Percentiles rank a stretch among this genome's conserved stretches.
Conservation (phyloP, 768 basidiomycete genomes). For the Pleurotus salmoneostramineus region DNA sequence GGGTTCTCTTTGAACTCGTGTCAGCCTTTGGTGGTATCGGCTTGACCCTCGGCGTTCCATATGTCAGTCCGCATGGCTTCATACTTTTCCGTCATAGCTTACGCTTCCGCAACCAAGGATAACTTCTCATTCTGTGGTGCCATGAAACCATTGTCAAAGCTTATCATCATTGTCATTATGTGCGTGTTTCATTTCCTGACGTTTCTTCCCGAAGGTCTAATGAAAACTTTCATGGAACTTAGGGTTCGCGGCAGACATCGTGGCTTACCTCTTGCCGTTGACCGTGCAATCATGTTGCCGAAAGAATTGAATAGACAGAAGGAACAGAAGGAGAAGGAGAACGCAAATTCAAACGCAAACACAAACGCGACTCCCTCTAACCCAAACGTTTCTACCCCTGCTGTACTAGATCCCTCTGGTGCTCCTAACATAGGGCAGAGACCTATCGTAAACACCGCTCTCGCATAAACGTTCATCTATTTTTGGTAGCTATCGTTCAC, state of each 20-base stretch:
- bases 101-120: conserved; percentile 26
- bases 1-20: conserved; percentile 59
- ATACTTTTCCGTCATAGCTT: neutral
- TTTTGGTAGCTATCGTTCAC: no score
- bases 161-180: conserved; percentile 74
- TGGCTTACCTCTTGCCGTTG: conserved; percentile 65
- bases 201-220: neutral
- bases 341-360: neutral
- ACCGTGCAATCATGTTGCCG: conserved; percentile 47
- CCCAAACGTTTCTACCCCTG: no score
- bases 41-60: conserved; percentile 57
- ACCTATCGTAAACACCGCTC: no score
- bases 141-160: conserved; percentile 62
- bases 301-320: conserved; percentile 23
- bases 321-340: no score
- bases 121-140: conserved; percentile 64
- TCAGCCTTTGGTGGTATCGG: conserved; percentile 71
- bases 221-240: neutral
- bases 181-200: conserved; percentile 14
- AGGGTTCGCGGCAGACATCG: conserved; percentile 71
- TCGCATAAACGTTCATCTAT: no score
- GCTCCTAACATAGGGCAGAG: no score
- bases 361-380: neutral
- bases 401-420: no score
- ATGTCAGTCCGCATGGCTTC: conserved; percentile 23